phyloP scores from a whole-genome alignment of 805 yeast species.

The baker's yeast (Saccharomyces cerevisiae) region DNA sequence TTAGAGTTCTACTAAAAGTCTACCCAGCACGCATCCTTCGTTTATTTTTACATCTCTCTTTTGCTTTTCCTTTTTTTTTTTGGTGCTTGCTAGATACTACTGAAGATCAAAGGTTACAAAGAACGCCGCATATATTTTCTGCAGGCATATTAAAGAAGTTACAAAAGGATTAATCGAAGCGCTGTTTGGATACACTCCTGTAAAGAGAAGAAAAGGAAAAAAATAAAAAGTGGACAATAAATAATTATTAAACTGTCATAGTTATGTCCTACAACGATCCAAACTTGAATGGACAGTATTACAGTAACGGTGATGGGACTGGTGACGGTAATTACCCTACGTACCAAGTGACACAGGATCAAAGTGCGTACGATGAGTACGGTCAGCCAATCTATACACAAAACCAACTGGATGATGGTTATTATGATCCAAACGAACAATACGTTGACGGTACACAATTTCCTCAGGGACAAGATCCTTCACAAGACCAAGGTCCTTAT shows the following conservation, averaged over 20 bases:
- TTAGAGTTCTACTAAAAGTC: not conserved
- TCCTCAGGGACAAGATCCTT: conserved; percentile 34
- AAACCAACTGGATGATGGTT: conserved; percentile 29
- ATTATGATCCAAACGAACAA: conserved; percentile 20
- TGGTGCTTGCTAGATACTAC: not conserved
- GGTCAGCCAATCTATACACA: conserved; percentile 31
- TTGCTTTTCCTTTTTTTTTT: not conserved
- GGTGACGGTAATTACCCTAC: conserved; percentile 17
- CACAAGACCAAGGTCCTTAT: conserved; percentile 25
- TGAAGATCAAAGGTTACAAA: not conserved
- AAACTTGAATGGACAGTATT: conserved; percentile 21
- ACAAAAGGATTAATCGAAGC: not conserved
- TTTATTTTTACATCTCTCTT: not conserved
- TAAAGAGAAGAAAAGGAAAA: too few species aligned
- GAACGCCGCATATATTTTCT: not conserved
- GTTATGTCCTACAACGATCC: conserved; percentile 11
- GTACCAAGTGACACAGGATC: conserved; percentile 17
- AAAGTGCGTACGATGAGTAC: conserved; percentile 27
- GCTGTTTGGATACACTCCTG: not conserved
- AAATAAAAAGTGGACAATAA: not conserved
- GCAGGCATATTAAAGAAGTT: not conserved
- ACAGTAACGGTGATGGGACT: conserved; percentile 17
- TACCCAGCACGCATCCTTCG: not conserved
- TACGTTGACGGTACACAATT: not conserved
- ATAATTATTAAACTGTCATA: not conserved